Percentiles rank a stretch among this genome's conserved stretches.
These are phyloP conservation scores for Populus deltoides DNA, from an alignment of 345 rosid species.

Conservation along the genomic window DNA sequence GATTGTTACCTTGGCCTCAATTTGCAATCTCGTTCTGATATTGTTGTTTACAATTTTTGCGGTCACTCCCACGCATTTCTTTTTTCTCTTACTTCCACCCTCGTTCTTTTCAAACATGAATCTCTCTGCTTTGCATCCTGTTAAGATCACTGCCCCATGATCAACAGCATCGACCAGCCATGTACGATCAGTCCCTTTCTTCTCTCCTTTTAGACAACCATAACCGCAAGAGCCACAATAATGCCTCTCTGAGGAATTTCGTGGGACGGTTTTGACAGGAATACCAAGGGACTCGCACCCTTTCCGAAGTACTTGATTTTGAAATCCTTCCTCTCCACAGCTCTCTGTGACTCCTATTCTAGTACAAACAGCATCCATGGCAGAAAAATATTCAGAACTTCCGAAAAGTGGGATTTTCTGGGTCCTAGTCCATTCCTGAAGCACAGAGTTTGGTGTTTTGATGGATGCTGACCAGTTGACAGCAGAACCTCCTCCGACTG, in stretches of 20 bases:
- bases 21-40: constrained; percentile 44
- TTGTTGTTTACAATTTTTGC: constrained; percentile 40
- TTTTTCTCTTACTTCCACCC: constrained; percentile 25
- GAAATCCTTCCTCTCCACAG: constrained; percentile 60
- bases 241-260: constrained; percentile 75
- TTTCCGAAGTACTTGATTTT: constrained; percentile 66
- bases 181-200: constrained; percentile 70
- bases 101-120: constrained; percentile 45
- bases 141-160: constrained; percentile 62
- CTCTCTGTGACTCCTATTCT: constrained; percentile 70
- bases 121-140: constrained; percentile 81
- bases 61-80: constrained; percentile 73
- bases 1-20: constrained; percentile 73
- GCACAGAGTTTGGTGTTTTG: constrained; percentile 59
- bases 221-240: constrained; percentile 80
- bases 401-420: constrained; percentile 45
- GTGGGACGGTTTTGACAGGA: constrained; percentile 42
- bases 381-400: constrained; percentile 45
- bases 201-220: constrained; percentile 81
- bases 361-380: constrained; percentile 65
- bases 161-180: constrained; percentile 84
- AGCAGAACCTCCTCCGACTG: constrained; percentile 88
- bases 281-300: constrained; percentile 76
- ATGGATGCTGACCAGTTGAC: constrained; percentile 90
- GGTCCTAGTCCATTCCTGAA: constrained; percentile 67